Evolutionary conservation across 345 rosid genomes (phyloP).

Genomic region (Noccaea bulbosa): DNA sequence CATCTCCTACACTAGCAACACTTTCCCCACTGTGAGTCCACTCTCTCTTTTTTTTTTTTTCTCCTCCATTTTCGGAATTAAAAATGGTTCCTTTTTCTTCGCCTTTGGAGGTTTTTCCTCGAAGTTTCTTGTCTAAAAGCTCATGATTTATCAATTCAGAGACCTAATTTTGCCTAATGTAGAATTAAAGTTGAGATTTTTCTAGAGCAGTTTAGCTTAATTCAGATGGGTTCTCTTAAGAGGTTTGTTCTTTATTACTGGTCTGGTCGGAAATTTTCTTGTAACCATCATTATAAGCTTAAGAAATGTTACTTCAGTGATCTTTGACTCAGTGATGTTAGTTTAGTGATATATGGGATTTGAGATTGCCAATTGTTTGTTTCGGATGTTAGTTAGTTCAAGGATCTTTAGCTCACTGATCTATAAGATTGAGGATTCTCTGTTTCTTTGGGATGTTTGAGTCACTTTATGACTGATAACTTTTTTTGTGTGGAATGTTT

Average conservation of each 20-base stretch:
- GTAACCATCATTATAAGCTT: background rate
- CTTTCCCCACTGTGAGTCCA: conserved; percentile 66
- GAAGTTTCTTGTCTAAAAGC: too few relatives aligned
- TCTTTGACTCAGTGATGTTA: background rate
- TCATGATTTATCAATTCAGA: background rate
- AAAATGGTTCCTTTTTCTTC: too few relatives aligned
- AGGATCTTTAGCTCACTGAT: background rate
- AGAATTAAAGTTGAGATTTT: background rate
- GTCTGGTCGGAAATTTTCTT: background rate
- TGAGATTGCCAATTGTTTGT: background rate
- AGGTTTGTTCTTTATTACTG: conserved; percentile 3
- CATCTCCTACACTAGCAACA: conserved; percentile 77
- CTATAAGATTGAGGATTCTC: conserved; percentile 6
- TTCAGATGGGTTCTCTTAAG: conserved; percentile 9
- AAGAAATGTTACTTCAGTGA: background rate
- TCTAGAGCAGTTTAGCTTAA: background rate
- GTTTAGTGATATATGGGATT: background rate
- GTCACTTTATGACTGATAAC: conserved; percentile 3
- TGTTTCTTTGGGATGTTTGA: conserved; percentile 15
- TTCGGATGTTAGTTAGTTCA: background rate
- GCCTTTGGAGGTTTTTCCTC: too few relatives aligned
- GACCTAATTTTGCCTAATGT: background rate
- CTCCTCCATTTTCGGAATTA: background rate
- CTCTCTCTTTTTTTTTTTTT: background rate
- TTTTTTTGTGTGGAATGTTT: background rate